These are phyloP conservation scores for Ophiostoma sp. DNA, from an alignment of 2,329 filamentous ascomycete species.

Conservation along the genomic window DNA sequence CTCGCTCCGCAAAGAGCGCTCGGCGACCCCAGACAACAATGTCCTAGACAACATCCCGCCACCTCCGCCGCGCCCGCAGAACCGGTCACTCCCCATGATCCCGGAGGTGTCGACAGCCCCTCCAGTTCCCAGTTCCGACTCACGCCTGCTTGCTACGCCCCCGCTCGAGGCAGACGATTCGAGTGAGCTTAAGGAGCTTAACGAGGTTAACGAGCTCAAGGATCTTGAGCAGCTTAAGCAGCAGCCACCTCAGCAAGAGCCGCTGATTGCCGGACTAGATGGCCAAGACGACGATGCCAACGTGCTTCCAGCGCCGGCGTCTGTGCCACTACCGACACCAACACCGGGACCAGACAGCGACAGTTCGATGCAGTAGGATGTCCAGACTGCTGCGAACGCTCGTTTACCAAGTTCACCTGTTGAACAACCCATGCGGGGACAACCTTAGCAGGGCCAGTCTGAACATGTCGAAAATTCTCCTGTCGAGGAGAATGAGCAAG, in stretches of 20 bases:
- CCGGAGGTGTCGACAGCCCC: neutral
- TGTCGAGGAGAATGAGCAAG: neutral
- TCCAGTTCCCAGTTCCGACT: neutral
- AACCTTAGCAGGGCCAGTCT: no score
- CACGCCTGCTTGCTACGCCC: neutral
- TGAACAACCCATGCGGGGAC: neutral
- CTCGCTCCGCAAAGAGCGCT: conserved; percentile 26
- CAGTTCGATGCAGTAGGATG: neutral
- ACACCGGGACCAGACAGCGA: neutral
- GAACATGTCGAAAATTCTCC: neutral
- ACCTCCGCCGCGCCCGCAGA: neutral
- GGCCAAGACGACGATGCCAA: neutral
- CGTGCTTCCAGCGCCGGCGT: neutral
- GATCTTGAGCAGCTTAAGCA: neutral
- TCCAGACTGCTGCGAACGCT: neutral
- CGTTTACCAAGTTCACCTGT: neutral
- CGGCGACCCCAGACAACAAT: neutral
- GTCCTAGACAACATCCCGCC: neutral
- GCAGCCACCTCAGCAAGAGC: neutral
- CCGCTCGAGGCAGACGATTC: neutral
- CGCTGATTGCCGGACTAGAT: neutral
- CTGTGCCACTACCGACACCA: neutral
- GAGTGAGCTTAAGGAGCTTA: neutral
- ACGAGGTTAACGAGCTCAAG: neutral
- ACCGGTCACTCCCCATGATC: neutral